Evolutionary conservation across 2,329 filamentous ascomycete genomes (phyloP).

Genomic region (Colletotrichum eleusines): DNA sequence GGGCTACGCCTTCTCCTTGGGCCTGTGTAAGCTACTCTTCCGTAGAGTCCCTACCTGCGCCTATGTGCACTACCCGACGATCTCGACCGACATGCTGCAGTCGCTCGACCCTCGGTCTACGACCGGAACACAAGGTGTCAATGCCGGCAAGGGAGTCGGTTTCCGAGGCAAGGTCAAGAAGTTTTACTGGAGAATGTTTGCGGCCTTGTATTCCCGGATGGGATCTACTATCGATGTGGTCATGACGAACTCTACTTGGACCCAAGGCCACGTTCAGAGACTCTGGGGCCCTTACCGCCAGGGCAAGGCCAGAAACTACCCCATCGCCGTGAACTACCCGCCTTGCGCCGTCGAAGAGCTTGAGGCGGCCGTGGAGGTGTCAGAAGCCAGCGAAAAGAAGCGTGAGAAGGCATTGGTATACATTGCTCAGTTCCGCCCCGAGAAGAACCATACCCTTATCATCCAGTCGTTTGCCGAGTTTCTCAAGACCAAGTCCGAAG

Average conservation of each 20-base stretch:
- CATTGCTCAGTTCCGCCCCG: constrained; percentile 96
- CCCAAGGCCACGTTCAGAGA: constrained; percentile 81
- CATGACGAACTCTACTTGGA: constrained; percentile 99
- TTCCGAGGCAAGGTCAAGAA: constrained; percentile 78
- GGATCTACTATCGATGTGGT: constrained; percentile 90
- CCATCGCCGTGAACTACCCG: constrained; percentile 86
- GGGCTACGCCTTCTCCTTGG: constrained; percentile 94
- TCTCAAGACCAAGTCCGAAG: constrained; percentile 66
- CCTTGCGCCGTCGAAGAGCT: constrained; percentile 92
- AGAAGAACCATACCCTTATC: constrained; percentile 94
- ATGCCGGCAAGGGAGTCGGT: constrained; percentile 85
- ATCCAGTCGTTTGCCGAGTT: constrained; percentile 87
- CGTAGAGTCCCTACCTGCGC: constrained; percentile 84
- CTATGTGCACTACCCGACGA: constrained; percentile 98
- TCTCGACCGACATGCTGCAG: constrained; percentile 96
- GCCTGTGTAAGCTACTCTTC: constrained; percentile 86
- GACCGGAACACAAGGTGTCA: constrained; percentile 77
- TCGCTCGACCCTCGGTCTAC: constrained; percentile 76
- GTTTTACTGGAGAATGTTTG: constrained; percentile 89
- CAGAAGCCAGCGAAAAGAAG: constrained; percentile 73
- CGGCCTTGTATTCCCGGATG: constrained; percentile 82
- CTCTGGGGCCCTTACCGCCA: constrained; percentile 78
- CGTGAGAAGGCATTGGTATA: constrained; percentile 84
- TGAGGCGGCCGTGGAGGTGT: constrained; percentile 78
- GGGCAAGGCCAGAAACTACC: constrained; percentile 57